Conservation (phyloP, 179 eudicot genomes). For the Pouteria campechiana region DNA sequence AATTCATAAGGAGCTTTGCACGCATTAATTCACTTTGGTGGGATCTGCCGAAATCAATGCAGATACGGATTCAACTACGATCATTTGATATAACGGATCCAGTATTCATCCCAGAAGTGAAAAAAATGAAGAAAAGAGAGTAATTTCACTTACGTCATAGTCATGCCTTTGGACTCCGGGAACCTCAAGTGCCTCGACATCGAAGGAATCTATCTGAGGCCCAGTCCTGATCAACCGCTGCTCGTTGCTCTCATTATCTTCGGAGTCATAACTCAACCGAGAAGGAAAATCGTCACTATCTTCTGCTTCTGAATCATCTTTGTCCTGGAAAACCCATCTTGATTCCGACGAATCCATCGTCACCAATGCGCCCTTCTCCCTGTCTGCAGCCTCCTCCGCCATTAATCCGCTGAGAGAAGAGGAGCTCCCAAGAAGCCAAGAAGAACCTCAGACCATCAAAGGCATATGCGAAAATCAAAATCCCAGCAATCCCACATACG, state of each 20-base stretch:
- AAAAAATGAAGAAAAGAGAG: background rate
- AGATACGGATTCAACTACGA: background rate
- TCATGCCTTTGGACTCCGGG: constrained; percentile 65
- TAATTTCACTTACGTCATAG: constrained; percentile 41
- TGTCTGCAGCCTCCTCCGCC: constrained; percentile 44
- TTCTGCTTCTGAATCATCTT: constrained; percentile 36
- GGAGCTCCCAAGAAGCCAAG: too few relatives aligned
- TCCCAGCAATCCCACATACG: too few relatives aligned
- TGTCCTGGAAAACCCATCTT: constrained; percentile 72
- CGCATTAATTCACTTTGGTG: too few relatives aligned
- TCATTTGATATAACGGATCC: background rate
- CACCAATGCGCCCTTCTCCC: constrained; percentile 20
- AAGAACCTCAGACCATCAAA: too few relatives aligned
- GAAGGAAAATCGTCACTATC: constrained; percentile 22
- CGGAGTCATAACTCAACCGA: constrained; percentile 32
- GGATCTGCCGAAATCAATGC: too few relatives aligned
- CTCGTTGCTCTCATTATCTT: constrained; percentile 55
- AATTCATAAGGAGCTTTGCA: too few relatives aligned
- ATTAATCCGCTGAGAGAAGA: too few relatives aligned
- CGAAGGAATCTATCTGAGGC: constrained; percentile 84
- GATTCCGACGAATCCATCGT: constrained; percentile 74
- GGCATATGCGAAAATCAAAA: too few relatives aligned
- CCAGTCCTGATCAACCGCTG: constrained; percentile 74
- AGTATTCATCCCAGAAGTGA: background rate
- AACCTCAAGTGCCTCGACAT: constrained; percentile 86